Evolutionary conservation across 2,329 filamentous ascomycete species (phyloP), one percentile per base, ranked within the genome.

Genomic region (Hypoxylon sp.): DNA sequence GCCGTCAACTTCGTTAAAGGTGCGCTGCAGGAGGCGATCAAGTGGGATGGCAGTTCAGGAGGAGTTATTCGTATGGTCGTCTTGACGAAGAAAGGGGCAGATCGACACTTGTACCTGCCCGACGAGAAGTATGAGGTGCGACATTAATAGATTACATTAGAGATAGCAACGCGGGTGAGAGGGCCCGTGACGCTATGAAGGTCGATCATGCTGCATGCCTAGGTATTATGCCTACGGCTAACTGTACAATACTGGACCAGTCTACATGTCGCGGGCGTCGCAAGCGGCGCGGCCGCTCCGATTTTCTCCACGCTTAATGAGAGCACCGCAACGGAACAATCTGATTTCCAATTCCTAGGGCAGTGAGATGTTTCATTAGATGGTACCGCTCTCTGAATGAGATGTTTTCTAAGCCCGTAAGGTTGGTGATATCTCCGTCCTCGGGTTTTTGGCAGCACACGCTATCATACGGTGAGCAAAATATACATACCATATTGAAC

Each of bases 61-160:
- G 96, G 96, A 84, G 96, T 99, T 67, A 99, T 99, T 78, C 90
- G 96, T 75, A 94, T 99, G 93, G 95, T 98, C 70, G 96, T 99
- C 66, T 84, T 99, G 82, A 99, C 95, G 70, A 90, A 90, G 76
- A 90, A 92, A 78, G 96, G 96, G 37, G 94, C 95, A 5, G 90
- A 96, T 82, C 90, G 96, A 83, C 96, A 98, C 85, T 83, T 99
- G 79, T 99, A 98, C 82, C 87, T 99, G 78, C 96, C 96, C 47
- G 95, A 99, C 84, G 92, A 92, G 77, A 90, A 91, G 76, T 99
- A 99, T 84, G 86, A 88, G 72, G 92, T 87, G 75, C 83, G 86
- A 89, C 79, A 95, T 87, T 73, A 91, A 87, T 80, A 86, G 83
- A 81, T 73, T 69, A 66, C 39, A 50, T 55, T 48, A 37, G 42